Evolutionary conservation across 1,139 yeast genomes (phyloP).

Genomic region (Suhomyces maxii): DNA sequence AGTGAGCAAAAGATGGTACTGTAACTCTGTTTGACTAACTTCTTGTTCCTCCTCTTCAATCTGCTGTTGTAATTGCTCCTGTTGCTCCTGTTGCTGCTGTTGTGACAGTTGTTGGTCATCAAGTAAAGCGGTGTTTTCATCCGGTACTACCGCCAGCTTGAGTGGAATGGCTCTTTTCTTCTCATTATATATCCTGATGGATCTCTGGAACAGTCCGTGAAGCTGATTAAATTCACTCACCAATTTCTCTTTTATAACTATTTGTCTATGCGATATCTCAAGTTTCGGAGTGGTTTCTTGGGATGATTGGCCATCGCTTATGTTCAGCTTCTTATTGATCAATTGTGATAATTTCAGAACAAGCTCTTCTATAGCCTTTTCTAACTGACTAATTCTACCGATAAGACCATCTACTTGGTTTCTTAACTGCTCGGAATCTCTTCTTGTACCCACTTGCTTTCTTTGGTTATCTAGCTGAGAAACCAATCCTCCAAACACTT

Average conservation of each 20-base stretch:
- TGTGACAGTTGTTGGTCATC: constrained; percentile 18
- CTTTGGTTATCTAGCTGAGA: constrained; percentile 51
- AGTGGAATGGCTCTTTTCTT: constrained; percentile 31
- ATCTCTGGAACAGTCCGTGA: constrained; percentile 35
- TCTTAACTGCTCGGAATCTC: constrained; percentile 50
- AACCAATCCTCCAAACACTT: constrained; percentile 51
- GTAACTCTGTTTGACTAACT: constrained; percentile 61
- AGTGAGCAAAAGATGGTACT: constrained; percentile 66
- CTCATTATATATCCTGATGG: constrained; percentile 32
- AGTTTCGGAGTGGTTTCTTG: constrained; percentile 12
- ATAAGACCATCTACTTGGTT: constrained; percentile 35
- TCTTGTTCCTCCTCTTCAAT: constrained; percentile 42
- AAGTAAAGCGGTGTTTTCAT: constrained; percentile 32
- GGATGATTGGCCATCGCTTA: constrained; percentile 2
- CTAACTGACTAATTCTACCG: constrained; percentile 28
- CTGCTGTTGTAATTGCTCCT: constrained; percentile 29
- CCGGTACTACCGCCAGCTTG: constrained; percentile 11
- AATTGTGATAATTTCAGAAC: constrained; percentile 33
- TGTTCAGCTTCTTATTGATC: constrained; percentile 32
- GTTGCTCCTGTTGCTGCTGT: constrained; percentile 22
- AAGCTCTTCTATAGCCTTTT: constrained; percentile 34
- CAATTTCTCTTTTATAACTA: constrained; percentile 41
- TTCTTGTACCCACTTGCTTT: constrained; percentile 52
- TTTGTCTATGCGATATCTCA: constrained; percentile 36
- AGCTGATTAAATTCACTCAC: constrained; percentile 39